phyloP scores from a whole-genome alignment of 1,139 yeast genomes.

The Suhomyces bribrorum region DNA sequence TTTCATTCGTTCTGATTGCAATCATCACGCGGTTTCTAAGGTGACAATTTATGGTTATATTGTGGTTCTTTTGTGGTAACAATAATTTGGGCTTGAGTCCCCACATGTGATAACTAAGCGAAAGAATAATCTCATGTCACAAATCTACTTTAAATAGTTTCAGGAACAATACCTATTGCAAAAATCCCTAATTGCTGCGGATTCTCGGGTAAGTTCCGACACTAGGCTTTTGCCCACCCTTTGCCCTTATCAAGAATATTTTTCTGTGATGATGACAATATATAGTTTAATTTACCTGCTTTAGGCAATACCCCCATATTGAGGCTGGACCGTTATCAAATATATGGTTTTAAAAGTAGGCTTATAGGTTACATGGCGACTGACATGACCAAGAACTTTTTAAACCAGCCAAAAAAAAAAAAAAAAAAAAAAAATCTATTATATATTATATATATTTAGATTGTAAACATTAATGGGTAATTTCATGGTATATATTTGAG shows the following conservation, averaged over 20 bases:
- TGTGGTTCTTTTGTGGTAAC: not conserved
- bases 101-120: conserved; percentile 2
- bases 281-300: conserved; percentile 4
- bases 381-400: conserved; percentile 5
- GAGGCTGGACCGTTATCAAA: conserved; percentile 5
- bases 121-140: not conserved
- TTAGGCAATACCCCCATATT: conserved; percentile 3
- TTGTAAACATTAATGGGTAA: not conserved
- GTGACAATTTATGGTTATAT: no score
- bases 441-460: conserved; percentile 1
- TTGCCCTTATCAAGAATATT: conserved; percentile 1
- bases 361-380: conserved; percentile 5
- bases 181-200: not conserved
- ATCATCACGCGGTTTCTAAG: no score
- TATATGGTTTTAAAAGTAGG: not conserved
- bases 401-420: not conserved
- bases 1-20: no score
- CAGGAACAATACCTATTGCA: conserved; percentile 1
- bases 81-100: not conserved
- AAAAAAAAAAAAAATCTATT: not conserved
- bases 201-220: not conserved
- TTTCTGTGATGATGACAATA: conserved; percentile 1
- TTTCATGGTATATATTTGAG: no score
- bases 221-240: not conserved
- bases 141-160: not conserved